Percentiles rank a stretch among this genome's conserved stretches.
Conservation (phyloP, 306 rosid species). For the Pterocarpus macrocarpus region DNA sequence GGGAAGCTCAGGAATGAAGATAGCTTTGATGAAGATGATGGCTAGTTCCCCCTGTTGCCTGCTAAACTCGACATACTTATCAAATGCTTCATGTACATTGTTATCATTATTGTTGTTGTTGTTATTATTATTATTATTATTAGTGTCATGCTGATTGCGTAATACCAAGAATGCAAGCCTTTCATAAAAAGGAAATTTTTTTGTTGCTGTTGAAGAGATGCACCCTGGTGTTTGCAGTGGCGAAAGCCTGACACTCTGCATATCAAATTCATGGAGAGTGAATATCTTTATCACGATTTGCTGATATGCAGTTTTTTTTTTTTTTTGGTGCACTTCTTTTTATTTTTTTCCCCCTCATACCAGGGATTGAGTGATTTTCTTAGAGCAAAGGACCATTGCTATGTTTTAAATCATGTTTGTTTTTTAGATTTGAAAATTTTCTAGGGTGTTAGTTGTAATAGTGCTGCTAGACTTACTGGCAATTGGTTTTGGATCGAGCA, state of each 20-base stretch:
- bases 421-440: background rate
- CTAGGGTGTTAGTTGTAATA: background rate
- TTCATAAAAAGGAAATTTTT: background rate
- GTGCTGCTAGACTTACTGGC: background rate
- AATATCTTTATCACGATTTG: background rate
- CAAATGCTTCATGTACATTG: conserved; percentile 3
- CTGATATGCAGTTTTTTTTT: background rate
- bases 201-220: background rate
- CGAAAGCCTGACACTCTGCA: background rate
- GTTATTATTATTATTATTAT: background rate
- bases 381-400: background rate
- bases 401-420: background rate
- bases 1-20: conserved; percentile 44
- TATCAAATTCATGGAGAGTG: background rate
- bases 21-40: conserved; percentile 39
- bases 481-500: conserved; percentile 9
- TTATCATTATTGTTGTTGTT: background rate
- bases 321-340: too few species aligned
- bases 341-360: background rate
- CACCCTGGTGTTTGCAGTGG: background rate
- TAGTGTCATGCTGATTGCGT: background rate
- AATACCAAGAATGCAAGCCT: conserved; percentile 19
- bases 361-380: conserved; percentile 26
- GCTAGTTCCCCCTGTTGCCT: conserved; percentile 37
- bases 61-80: background rate